Evolutionary conservation across 805 yeast species (phyloP).

Genomic region (Lachancea mirantina): DNA sequence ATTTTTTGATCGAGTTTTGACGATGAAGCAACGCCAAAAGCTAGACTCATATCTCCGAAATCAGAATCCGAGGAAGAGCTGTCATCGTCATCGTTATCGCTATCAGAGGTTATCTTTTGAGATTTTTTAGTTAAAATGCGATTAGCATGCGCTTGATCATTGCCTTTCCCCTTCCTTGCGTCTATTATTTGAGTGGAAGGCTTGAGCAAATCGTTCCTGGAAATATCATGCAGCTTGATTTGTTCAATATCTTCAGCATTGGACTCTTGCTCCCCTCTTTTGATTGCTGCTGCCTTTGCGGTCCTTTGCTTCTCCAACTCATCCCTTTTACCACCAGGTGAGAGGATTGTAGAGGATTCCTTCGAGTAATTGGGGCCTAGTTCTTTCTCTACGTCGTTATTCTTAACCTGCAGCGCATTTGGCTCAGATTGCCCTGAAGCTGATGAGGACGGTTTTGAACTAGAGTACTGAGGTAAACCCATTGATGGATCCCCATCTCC

Average conservation of each 20-base stretch:
- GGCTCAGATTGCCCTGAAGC: too few relatives aligned
- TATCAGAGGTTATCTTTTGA: neutral
- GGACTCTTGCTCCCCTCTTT: slow-evolving; percentile 8
- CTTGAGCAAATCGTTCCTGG: slow-evolving; percentile 10
- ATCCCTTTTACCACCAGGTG: too few relatives aligned
- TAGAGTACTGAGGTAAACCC: too few relatives aligned
- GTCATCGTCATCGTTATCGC: neutral
- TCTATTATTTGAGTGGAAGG: slow-evolving; percentile 7
- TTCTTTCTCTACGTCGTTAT: too few relatives aligned
- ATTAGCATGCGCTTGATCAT: neutral
- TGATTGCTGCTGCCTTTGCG: slow-evolving; percentile 7
- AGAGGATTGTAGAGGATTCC: too few relatives aligned
- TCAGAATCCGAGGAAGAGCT: slow-evolving; percentile 21
- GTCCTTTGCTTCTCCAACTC: too few relatives aligned
- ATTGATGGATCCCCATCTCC: too few relatives aligned
- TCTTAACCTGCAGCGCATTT: too few relatives aligned
- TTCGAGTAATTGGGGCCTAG: too few relatives aligned
- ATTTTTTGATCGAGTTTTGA: slow-evolving; percentile 24
- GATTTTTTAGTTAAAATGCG: neutral
- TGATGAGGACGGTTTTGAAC: too few relatives aligned
- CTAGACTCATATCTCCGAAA: slow-evolving; percentile 19
- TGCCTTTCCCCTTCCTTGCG: neutral
- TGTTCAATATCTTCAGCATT: slow-evolving; percentile 12
- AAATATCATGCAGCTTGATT: slow-evolving; percentile 7
- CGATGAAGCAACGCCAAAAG: slow-evolving; percentile 25